Evolutionary conservation across 2,329 filamentous ascomycete genomes (phyloP), one percentile per base, ranked within the genome.

Genomic region (Phialemonium atrogriseum): DNA sequence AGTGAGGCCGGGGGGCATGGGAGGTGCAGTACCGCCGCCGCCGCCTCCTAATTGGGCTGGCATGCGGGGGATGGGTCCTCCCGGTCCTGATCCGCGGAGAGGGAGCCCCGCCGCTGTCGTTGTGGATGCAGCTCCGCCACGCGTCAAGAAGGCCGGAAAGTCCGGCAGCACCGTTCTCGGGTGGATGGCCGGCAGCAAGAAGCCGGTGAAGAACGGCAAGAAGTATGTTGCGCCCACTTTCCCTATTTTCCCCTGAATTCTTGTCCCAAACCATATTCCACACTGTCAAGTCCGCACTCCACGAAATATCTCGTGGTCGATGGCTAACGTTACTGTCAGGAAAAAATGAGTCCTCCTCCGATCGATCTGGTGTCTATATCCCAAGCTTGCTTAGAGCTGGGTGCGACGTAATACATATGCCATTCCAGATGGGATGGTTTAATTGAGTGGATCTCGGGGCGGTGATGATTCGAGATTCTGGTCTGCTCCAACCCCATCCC

Each of bases 151-250:
- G 11, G 25, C 25, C n/a, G 20, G 43, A 32, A 51, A 51, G 29
- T 31, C 41, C 4, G 32, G 43, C 11, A 44, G 43, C 10, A 45
- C 49, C 6, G 35, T 60, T 32, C 44, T 59, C 8, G 49, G 44
- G 8, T 60, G 54, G 53, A 48, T 59, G 36, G 49, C 48, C 5
- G 45, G 44, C 7, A n/a, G n/a, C n/a, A n/a, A n/a, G n/a, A 48
- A 47, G 27, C 45, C 49, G 12, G 28, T 42, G 7, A 55, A 52
- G 40, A 29, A 39, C 18, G 39, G 41, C 33, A 61, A 47, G 39
- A 51, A 50, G 42, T 48, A 49, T 39, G 50, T 53, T 40, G 40
- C 38, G 15, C 40, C 40, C 34, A 9, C 21, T 23, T 9, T 32
- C 19, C 30, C 32, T 29, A 31, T 26, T 17, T 18, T 30, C 24